Base-by-base conservation (phyloP, 2,329 filamentous ascomycete genomes). In the Incumbomyces lentus region DNA sequence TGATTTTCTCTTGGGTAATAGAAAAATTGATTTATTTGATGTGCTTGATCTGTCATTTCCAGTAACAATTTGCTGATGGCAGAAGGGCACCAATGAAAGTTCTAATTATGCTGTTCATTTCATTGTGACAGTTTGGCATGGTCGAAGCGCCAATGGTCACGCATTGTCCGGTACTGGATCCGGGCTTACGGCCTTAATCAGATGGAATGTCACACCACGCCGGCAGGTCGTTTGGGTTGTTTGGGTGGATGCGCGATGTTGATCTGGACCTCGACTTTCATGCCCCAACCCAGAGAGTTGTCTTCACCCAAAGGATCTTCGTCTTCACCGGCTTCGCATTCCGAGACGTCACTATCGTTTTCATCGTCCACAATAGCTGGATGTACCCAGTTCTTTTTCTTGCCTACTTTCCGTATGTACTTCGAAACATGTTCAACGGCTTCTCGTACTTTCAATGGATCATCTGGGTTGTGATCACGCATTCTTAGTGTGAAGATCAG, bases 361-460 rank as follows among this genome's bases (percentile, higher is more conserved):
- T 30, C 33, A 30, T 47, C 40, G 16, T 41, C 18, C 8, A 38
- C 39, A 2, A n/a, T n/a, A 14, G 37, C 33, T 17, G 17, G 30
- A 22, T 41, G 62, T 26, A 67, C 61, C 69, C 75, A 79, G 48
- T 75, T 69, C 65, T 79, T 80, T 61, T 69, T 73, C 66, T 80
- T 81, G 0, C 77, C 77, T 6, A 72, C 64, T 61, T 78, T 79
- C 52, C 74, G 68, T 30, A 58, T 66, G 59, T 34, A 63, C 55
- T 17, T 68, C 53, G 52, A 67, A 29, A 37, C 66, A 1, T 66
- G 63, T 16, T 64, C 59, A 7, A 53, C 41, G 39, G 16, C 26
- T 36, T 40, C 37, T 30, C 29, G 30, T 2, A 63, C 63, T 33
- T 70, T 65, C 30, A 62, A 64, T 13, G 73, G 59, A 48, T 66